phyloP scores from a whole-genome alignment of 495 filamentous ascomycete genomes.

The Penicillium pancosmium region DNA sequence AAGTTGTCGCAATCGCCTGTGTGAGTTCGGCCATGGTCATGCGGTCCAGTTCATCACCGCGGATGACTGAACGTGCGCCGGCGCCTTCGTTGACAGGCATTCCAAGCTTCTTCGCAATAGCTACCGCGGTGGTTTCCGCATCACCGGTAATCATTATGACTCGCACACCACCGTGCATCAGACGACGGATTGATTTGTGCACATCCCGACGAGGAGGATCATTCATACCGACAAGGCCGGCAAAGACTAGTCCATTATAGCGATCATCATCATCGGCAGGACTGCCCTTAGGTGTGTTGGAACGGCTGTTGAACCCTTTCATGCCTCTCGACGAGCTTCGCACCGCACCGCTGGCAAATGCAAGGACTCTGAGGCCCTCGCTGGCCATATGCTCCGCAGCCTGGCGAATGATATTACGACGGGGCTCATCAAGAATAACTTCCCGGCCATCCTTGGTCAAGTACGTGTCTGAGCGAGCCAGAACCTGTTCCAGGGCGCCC shows the following conservation, averaged over 20 bases:
- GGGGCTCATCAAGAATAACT: slow-evolving; percentile 77
- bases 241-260: slow-evolving; percentile 84
- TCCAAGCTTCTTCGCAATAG: slow-evolving; percentile 88
- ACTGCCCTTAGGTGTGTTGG: slow-evolving; percentile 50
- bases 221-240: slow-evolving; percentile 93
- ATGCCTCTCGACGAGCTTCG: slow-evolving; percentile 36
- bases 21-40: slow-evolving; percentile 86
- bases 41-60: slow-evolving; percentile 85
- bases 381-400: slow-evolving; percentile 90
- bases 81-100: slow-evolving; percentile 68
- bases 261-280: slow-evolving; percentile 64
- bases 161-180: slow-evolving; percentile 92
- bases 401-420: slow-evolving; percentile 70
- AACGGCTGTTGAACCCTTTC: slow-evolving; percentile 44
- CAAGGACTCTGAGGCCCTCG: slow-evolving; percentile 87
- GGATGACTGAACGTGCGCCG: slow-evolving; percentile 67
- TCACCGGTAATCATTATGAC: slow-evolving; percentile 99
- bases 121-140: slow-evolving; percentile 88
- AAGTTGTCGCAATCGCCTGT: slow-evolving; percentile 80
- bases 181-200: slow-evolving; percentile 80
- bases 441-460: slow-evolving; percentile 85
- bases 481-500: slow-evolving; percentile 85
- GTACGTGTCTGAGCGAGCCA: slow-evolving; percentile 88
- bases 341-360: slow-evolving; percentile 78
- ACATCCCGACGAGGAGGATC: slow-evolving; percentile 92